A percentile compares a stretch with the other conserved stretches of the same genome.
phyloP scores from a whole-genome alignment of 2,329 filamentous ascomycete genomes.

The Pestalotiopsis sp. region DNA sequence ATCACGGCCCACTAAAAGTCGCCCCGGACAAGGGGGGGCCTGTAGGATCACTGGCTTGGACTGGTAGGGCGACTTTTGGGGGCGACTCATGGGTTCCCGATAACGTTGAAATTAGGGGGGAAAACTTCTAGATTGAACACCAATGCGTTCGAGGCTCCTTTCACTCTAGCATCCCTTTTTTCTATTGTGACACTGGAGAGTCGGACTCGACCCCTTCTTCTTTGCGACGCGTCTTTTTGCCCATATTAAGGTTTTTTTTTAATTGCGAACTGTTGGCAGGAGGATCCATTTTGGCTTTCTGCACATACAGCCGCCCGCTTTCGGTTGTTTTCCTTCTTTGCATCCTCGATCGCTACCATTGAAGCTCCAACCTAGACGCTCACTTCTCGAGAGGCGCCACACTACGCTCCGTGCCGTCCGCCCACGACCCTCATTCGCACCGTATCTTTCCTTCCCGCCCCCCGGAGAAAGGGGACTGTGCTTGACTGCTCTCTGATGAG shows the following conservation, averaged over 20 bases:
- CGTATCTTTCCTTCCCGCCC: not conserved
- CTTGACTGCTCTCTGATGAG: conserved; percentile 46
- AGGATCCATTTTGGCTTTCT: not conserved
- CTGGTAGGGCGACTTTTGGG: not conserved
- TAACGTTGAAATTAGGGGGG: conserved; percentile 17
- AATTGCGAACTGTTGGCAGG: not conserved
- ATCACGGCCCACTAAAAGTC: not conserved
- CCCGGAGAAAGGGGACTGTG: conserved; percentile 5
- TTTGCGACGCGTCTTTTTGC: not conserved
- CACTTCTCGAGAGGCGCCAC: not conserved
- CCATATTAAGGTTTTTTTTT: not conserved
- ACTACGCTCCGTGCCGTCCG: not conserved
- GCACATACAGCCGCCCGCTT: not conserved
- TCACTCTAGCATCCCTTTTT: conserved; percentile 1
- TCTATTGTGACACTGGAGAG: not conserved
- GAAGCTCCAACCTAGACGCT: not conserved
- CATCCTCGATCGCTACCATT: not conserved
- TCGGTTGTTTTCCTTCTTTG: not conserved
- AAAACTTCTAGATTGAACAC: conserved; percentile 23
- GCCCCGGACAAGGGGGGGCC: too few species aligned
- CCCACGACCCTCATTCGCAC: not conserved
- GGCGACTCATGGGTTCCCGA: conserved; percentile 1
- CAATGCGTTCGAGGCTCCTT: not conserved
- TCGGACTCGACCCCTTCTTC: not conserved
- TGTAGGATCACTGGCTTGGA: not conserved